A percentile compares a stretch with the other conserved stretches of the same genome.
Evolutionary conservation across 2,329 filamentous ascomycete genomes (phyloP).

Genomic region (Trichoderma endophyticum): DNA sequence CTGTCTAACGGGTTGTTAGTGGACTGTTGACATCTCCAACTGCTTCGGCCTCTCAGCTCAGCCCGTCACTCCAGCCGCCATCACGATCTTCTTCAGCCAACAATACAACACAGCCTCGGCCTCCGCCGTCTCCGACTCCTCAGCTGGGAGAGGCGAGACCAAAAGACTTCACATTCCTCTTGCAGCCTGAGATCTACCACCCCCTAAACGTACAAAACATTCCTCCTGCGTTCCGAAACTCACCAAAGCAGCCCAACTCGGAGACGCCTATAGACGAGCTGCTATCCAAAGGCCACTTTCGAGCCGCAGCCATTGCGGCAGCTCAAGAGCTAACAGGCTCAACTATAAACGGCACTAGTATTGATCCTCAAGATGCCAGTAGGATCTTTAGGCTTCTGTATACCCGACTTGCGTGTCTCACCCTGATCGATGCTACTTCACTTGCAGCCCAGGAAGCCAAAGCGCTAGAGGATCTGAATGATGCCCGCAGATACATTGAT

Average conservation of each 20-base stretch:
- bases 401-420: slow-evolving; percentile 75
- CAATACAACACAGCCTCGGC: slow-evolving; percentile 27
- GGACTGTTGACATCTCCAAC: slow-evolving; percentile 31
- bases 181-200: slow-evolving; percentile 80
- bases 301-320: slow-evolving; percentile 69
- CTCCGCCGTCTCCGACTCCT: slow-evolving; percentile 28
- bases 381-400: slow-evolving; percentile 77
- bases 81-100: slow-evolving; percentile 24
- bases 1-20: slow-evolving; percentile 21
- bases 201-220: slow-evolving; percentile 64
- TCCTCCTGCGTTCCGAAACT: slow-evolving; percentile 65
- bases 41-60: slow-evolving; percentile 24
- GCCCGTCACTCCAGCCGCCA: slow-evolving; percentile 9
- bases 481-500: slow-evolving; percentile 53
- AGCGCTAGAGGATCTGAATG: slow-evolving; percentile 60
- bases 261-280: slow-evolving; percentile 66
- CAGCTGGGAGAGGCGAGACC: slow-evolving; percentile 31
- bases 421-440: slow-evolving; percentile 70
- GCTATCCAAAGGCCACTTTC: slow-evolving; percentile 71
- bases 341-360: slow-evolving; percentile 38
- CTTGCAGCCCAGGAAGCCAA: slow-evolving; percentile 67
- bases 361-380: slow-evolving; percentile 54
- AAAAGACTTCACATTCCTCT: slow-evolving; percentile 77
- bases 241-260: slow-evolving; percentile 59
- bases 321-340: slow-evolving; percentile 58